Conservation (phyloP, 345 rosid genomes). For the Camelina hispida region DNA sequence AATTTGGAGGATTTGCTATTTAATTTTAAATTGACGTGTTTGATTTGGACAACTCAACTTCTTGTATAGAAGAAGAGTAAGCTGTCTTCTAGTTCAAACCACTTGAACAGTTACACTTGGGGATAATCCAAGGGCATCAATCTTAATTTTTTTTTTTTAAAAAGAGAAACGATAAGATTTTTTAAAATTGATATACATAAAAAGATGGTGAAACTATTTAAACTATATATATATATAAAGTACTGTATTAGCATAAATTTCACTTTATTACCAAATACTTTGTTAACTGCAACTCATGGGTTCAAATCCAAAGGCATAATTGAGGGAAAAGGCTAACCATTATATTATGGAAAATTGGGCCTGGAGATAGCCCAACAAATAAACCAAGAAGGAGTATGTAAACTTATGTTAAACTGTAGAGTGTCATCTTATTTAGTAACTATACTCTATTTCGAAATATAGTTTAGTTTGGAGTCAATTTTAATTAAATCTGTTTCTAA, state of each 20-base stretch:
- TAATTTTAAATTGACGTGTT: conserved; percentile 3
- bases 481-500: not conserved
- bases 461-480: not conserved
- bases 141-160: too few relatives aligned
- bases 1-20: conserved; percentile 13
- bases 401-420: not conserved
- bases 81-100: conserved; percentile 11
- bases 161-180: not conserved
- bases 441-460: not conserved
- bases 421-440: not conserved
- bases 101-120: not conserved
- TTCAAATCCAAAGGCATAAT: not conserved
- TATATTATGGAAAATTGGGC: not conserved
- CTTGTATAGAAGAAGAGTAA: conserved; percentile 14
- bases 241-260: not conserved
- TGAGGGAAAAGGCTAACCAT: not conserved
- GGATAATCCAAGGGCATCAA: not conserved
- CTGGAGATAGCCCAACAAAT: not conserved
- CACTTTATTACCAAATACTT: not conserved
- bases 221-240: too few relatives aligned
- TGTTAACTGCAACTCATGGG: too few relatives aligned
- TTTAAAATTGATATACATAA: not conserved
- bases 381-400: not conserved
- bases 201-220: not conserved
- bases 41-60: conserved; percentile 43